Conservation (phyloP, 2,329 filamentous ascomycete species). For the Alternaria tenuissima region DNA sequence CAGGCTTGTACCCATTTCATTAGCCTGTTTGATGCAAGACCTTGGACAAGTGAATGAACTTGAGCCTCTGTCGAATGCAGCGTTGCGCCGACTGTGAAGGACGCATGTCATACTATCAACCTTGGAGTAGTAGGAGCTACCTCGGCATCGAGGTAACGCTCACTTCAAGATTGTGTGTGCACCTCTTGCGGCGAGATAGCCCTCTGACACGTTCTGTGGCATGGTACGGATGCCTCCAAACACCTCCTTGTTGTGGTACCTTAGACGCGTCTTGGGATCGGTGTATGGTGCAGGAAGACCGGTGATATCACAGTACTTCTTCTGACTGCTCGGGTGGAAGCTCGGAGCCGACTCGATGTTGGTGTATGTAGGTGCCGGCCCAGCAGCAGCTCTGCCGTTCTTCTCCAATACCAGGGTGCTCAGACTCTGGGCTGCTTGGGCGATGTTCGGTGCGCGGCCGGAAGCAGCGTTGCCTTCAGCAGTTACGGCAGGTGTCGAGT, state of each 20-base stretch:
- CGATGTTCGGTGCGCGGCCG: constrained; percentile 76
- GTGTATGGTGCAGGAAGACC: constrained; percentile 90
- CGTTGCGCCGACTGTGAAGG: neutral
- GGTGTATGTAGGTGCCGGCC: constrained; percentile 82
- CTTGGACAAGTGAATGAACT: neutral
- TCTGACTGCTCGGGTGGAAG: constrained; percentile 77
- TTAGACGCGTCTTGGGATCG: constrained; percentile 91
- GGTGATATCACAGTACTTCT: constrained; percentile 95
- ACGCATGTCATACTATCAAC: neutral
- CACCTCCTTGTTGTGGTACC: constrained; percentile 93
- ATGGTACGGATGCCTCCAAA: constrained; percentile 83
- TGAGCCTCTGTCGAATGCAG: neutral
- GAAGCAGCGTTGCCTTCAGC: constrained; percentile 56
- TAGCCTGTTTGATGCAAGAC: neutral
- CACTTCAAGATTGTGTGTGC: constrained; percentile 94
- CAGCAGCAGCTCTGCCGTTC: constrained; percentile 62
- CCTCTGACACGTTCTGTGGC: constrained; percentile 83
- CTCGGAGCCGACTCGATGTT: constrained; percentile 96
- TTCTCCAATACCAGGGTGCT: constrained; percentile 90
- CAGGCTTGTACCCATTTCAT: neutral
- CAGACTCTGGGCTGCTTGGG: constrained; percentile 86
- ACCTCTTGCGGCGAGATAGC: constrained; percentile 86
- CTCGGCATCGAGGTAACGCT: constrained; percentile 35
- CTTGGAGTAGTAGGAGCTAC: neutral
- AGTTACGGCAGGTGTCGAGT: constrained; percentile 67